These are phyloP conservation scores for Tulasnella sp. DNA, from an alignment of 768 basidiomycete genomes.

Conservation along the genomic window DNA sequence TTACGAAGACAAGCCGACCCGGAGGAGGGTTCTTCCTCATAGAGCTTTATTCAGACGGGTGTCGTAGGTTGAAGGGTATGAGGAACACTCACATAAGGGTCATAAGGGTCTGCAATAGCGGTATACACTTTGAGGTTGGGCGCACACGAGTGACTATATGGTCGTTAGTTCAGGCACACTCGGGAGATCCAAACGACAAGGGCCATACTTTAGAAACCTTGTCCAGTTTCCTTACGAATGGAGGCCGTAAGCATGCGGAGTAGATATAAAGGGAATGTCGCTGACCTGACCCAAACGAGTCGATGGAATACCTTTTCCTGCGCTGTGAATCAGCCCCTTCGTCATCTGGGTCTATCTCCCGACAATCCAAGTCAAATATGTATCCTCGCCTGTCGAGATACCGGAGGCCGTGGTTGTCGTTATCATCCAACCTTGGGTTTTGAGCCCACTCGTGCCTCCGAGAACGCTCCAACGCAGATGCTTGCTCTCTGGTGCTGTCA, in stretches of 20 bases:
- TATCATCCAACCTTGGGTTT: not conserved
- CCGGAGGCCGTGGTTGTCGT: not conserved
- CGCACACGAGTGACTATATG: not conserved
- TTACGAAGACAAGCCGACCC: not conserved
- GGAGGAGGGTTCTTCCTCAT: not conserved
- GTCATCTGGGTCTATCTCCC: not conserved
- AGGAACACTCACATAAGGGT: not conserved
- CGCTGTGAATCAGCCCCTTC: not conserved
- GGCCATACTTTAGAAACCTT: not conserved
- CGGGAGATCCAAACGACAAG: not conserved
- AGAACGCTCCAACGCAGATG: not conserved
- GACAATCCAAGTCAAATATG: constrained; percentile 3
- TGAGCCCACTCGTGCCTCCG: not conserved
- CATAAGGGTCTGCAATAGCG: not conserved
- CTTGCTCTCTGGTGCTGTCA: not conserved
- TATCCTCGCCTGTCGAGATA: not conserved
- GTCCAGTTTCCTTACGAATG: constrained; percentile 4
- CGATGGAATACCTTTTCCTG: not conserved
- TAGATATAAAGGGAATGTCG: too few relatives aligned
- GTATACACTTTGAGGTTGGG: constrained; percentile 1
- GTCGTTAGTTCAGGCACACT: not conserved
- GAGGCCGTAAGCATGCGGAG: too few relatives aligned
- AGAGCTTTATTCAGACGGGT: not conserved
- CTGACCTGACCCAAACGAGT: not conserved
- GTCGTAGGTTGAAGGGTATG: not conserved